These are phyloP conservation scores for Cladosporium sp. DNA, from an alignment of 2,329 filamentous ascomycete species.

Conservation along the genomic window DNA sequence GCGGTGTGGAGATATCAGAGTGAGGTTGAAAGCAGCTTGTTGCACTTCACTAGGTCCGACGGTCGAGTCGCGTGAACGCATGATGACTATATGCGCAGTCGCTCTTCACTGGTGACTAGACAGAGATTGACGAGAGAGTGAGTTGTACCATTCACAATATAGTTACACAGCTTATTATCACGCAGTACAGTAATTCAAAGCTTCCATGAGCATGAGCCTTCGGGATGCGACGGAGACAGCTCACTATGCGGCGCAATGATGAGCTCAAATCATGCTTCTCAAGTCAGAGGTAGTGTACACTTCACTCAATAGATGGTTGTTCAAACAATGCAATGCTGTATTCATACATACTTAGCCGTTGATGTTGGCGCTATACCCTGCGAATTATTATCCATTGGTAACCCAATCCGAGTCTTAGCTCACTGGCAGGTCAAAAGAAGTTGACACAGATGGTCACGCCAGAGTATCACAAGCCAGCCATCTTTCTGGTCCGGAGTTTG, in stretches of 20 bases:
- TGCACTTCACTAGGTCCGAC: not conserved
- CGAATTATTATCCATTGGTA: not conserved
- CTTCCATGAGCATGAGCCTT: not conserved
- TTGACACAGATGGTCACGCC: not conserved
- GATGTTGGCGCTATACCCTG: not conserved
- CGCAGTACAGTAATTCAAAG: not conserved
- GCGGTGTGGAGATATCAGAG: conserved; percentile 1
- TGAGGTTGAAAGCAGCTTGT: conserved; percentile 5
- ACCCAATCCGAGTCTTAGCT: not conserved
- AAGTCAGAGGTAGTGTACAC: not conserved
- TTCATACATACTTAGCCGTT: not conserved
- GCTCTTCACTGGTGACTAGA: not conserved
- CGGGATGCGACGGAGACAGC: too few species aligned
- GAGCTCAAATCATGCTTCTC: not conserved
- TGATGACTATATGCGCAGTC: not conserved
- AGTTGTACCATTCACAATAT: not conserved
- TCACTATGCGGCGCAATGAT: not conserved
- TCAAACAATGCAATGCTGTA: not conserved
- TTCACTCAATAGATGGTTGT: not conserved
- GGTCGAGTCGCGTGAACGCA: not conserved
- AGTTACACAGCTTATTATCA: not conserved
- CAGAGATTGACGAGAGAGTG: not conserved
- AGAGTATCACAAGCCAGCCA: not conserved
- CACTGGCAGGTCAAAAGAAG: not conserved
- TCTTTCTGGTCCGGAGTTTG: not conserved